Evolutionary conservation across 352 stramenopile genomes (phyloP).

Genomic region (Phytophthora sp.): DNA sequence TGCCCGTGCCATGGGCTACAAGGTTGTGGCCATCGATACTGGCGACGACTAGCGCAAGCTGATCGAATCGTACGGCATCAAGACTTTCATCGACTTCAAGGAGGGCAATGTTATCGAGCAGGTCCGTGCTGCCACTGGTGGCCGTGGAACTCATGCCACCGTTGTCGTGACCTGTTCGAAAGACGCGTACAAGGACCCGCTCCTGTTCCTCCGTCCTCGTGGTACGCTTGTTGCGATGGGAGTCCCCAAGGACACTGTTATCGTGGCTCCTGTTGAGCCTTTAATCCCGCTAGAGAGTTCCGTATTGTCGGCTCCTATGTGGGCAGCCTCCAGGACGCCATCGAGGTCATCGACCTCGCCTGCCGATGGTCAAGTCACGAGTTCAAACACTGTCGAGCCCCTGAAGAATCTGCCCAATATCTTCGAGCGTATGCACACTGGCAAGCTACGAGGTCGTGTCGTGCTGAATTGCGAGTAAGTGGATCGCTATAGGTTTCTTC

Average conservation of each 20-base stretch:
- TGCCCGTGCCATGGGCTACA: slow-evolving; percentile 68
- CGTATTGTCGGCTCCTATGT: slow-evolving; percentile 65
- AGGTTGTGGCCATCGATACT: slow-evolving; percentile 76
- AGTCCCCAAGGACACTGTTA: slow-evolving; percentile 58
- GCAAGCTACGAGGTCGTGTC: slow-evolving; percentile 44
- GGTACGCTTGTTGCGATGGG: slow-evolving; percentile 78
- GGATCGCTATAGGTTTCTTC: not conserved
- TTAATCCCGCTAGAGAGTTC: slow-evolving; percentile 47
- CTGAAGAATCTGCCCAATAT: slow-evolving; percentile 49
- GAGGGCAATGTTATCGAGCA: slow-evolving; percentile 53
- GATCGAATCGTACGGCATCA: slow-evolving; percentile 68
- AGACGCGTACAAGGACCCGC: slow-evolving; percentile 55
- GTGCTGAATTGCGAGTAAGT: slow-evolving; percentile 52
- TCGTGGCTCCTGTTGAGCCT: slow-evolving; percentile 42
- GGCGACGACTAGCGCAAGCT: slow-evolving; percentile 69
- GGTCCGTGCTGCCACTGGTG: slow-evolving; percentile 48
- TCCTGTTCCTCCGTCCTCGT: slow-evolving; percentile 67
- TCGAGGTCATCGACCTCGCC: slow-evolving; percentile 63
- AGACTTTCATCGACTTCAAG: slow-evolving; percentile 77
- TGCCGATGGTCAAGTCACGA: slow-evolving; percentile 50
- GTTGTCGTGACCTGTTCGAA: slow-evolving; percentile 78
- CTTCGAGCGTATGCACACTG: slow-evolving; percentile 49
- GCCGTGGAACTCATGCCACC: slow-evolving; percentile 64
- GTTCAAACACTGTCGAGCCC: slow-evolving; percentile 44
- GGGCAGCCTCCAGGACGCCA: slow-evolving; percentile 57